A percentile compares a stretch with the other conserved stretches of the same genome.
Conservation (phyloP, 1,284 basidiomycete genomes). For the Ceratobasidium sp. region DNA sequence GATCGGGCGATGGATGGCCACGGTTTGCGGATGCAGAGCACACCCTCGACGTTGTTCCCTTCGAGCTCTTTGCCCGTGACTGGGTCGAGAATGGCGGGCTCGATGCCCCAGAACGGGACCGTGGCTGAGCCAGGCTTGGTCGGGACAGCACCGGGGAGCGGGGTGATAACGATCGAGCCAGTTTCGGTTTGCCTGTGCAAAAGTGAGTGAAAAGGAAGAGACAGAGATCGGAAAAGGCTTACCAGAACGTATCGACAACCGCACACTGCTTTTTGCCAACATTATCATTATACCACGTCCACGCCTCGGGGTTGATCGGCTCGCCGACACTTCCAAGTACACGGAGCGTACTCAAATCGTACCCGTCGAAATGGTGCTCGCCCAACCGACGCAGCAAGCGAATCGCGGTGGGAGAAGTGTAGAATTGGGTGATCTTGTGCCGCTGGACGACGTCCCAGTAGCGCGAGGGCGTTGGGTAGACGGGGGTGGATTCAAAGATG, state of each 20-base stretch:
- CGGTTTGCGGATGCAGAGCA: slow-evolving; percentile 83
- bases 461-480: slow-evolving; percentile 93
- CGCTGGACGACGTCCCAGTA: slow-evolving; percentile 97
- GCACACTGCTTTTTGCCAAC: slow-evolving; percentile 90
- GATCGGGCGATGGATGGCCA: slow-evolving; percentile 98
- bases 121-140: slow-evolving; percentile 97
- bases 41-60: slow-evolving; percentile 90
- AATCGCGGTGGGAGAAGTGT: slow-evolving; percentile 92
- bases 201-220: background rate
- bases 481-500: slow-evolving; percentile 95
- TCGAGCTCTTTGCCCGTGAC: slow-evolving; percentile 74
- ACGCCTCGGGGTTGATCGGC: slow-evolving; percentile 99
- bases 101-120: slow-evolving; percentile 96
- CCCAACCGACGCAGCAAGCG: slow-evolving; percentile 90
- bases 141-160: slow-evolving; percentile 92
- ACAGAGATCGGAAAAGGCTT: slow-evolving; percentile 43
- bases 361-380: slow-evolving; percentile 81
- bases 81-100: slow-evolving; percentile 88
- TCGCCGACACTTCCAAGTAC: slow-evolving; percentile 95
- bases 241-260: slow-evolving; percentile 94
- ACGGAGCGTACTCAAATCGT: slow-evolving; percentile 85
- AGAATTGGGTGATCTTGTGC: slow-evolving; percentile 94
- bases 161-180: slow-evolving; percentile 92
- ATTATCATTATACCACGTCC: slow-evolving; percentile 98
- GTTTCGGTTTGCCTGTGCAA: slow-evolving; percentile 89